Conservation (phyloP, 1,284 basidiomycete genomes). For the Ustilago esculenta region DNA sequence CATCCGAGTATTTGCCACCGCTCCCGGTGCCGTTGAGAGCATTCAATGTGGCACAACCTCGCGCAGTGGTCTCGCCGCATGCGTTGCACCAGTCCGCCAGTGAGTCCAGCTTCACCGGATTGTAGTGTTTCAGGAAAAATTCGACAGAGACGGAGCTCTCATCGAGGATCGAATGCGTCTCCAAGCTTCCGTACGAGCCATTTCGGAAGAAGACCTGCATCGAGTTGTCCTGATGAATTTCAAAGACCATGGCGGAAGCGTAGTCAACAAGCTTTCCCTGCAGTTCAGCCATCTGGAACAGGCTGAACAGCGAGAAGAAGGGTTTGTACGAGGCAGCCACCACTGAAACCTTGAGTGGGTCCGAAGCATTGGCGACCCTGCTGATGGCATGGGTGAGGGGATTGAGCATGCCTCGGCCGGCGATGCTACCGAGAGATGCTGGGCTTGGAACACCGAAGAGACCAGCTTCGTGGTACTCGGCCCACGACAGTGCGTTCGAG, state of each 20-base stretch:
- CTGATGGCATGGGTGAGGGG: slow-evolving; percentile 77
- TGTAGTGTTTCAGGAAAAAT: slow-evolving; percentile 79
- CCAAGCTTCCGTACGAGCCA: slow-evolving; percentile 71
- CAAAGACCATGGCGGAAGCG: slow-evolving; percentile 79
- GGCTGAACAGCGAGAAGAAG: slow-evolving; percentile 84
- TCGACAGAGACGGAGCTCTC: slow-evolving; percentile 74
- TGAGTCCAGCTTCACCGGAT: slow-evolving; percentile 69
- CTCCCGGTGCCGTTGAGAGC: slow-evolving; percentile 58
- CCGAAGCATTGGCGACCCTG: slow-evolving; percentile 79
- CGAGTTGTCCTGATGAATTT: slow-evolving; percentile 70
- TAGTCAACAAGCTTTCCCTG: slow-evolving; percentile 74
- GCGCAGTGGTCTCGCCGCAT: slow-evolving; percentile 58
- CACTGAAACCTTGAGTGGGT: slow-evolving; percentile 79
- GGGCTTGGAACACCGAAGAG: slow-evolving; percentile 76
- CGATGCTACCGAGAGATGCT: slow-evolving; percentile 81
- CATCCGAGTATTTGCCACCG: slow-evolving; percentile 45
- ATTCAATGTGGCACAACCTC: slow-evolving; percentile 54
- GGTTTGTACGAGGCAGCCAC: slow-evolving; percentile 83
- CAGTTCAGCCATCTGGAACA: slow-evolving; percentile 65
- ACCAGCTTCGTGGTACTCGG: slow-evolving; percentile 81
- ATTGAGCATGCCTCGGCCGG: slow-evolving; percentile 79
- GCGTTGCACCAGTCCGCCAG: slow-evolving; percentile 68
- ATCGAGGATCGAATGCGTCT: slow-evolving; percentile 60
- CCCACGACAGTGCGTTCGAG: slow-evolving; percentile 69
- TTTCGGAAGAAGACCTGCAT: slow-evolving; percentile 86